Conservation (phyloP, 257 asterid species). For the Solanum sitiens region DNA sequence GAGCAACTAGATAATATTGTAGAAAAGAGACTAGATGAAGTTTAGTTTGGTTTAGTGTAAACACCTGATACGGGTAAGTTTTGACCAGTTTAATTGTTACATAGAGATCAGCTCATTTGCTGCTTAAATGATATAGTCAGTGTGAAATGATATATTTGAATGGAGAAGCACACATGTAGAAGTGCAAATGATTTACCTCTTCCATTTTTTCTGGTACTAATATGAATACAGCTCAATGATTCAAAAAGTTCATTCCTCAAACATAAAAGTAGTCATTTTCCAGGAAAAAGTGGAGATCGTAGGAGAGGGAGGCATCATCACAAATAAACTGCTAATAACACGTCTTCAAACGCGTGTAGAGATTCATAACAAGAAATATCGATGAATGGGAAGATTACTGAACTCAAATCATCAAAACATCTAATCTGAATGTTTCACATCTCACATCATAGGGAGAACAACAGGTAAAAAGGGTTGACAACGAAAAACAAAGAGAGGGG, state of each 20-base stretch:
- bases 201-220: background rate
- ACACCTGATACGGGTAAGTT: background rate
- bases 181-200: background rate
- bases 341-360: background rate
- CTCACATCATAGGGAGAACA: background rate
- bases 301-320: background rate
- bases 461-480: background rate
- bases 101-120: background rate
- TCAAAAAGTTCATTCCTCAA: background rate
- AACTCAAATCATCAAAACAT: background rate
- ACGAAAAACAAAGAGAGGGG: background rate
- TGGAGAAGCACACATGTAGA: background rate
- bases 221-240: background rate
- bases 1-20: conserved; percentile 24
- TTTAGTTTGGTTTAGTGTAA: background rate
- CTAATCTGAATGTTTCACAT: background rate
- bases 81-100: background rate
- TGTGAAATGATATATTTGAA: background rate
- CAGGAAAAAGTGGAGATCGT: background rate
- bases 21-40: background rate
- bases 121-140: background rate
- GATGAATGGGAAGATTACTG: background rate
- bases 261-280: background rate
- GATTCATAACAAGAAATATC: background rate
- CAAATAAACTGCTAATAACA: background rate